Evolutionary conservation across 352 stramenopile genomes (phyloP), one percentile per base, ranked within the genome.

Genomic region (Globisporangium cystogenes): DNA sequence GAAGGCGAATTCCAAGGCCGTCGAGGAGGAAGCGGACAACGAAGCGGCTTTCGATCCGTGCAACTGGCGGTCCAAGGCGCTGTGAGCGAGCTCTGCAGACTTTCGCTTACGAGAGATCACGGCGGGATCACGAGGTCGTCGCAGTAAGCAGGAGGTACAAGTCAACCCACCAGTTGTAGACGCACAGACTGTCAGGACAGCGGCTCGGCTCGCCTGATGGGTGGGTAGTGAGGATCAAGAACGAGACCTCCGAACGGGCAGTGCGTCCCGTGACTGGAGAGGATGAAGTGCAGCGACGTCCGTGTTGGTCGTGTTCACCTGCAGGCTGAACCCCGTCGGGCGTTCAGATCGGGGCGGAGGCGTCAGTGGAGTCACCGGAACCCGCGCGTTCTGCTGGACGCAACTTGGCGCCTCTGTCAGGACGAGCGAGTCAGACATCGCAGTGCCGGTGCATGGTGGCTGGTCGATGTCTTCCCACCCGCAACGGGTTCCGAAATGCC

Each of bases 51-150:
- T 80, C 15, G 68, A 84, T 58, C 64, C 61, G 7, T 72, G 59
- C 31, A 70, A 82, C 42, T 85, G 74, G 74, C 59, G 71, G 18
- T 73, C 70, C 31, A 69, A 69, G 10, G 57, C 54, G 20, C 51
- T 84, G 2, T 80, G 67, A 42, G 2, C 8, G 21, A 27, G n/a
- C 16, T 29, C 20, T 29, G 26, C 5, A 29, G 20, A 18, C 27
- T n/a, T n/a, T n/a, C n/a, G n/a, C n/a, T n/a, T n/a, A n/a, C n/a
- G n/a, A n/a, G n/a, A 8, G 21, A 21, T 31, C 41, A 23, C 41
- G 41, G 7, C 20, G 10, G 41, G 12, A 36, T 12, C 8, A 36
- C 31, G 12, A 4, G 31, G 4, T 12, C 31, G 40, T 45, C 40
- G n/a, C 14, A 21, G n/a, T 11, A 45, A 23, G n/a, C 40, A 46